Conservation (phyloP, 2,329 filamentous ascomycete genomes). For the Boeremia exigua region DNA sequence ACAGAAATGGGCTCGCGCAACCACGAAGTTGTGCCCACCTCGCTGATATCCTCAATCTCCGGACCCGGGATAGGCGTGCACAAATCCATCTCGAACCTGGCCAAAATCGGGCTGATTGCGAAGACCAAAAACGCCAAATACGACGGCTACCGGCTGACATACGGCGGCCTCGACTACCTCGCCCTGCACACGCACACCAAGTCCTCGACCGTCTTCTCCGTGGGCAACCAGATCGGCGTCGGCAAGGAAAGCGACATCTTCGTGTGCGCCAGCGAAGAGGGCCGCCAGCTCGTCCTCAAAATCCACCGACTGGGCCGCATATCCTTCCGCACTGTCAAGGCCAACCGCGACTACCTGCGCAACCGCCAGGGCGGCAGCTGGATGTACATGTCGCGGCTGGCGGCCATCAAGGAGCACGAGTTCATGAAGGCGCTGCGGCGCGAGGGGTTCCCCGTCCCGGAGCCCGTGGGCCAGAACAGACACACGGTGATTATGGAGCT, state of each 20-base stretch:
- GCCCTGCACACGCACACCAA: constrained; percentile 88
- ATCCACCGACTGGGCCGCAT: constrained; percentile 95
- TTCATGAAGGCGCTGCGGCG: constrained; percentile 88
- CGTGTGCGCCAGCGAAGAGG: constrained; percentile 82
- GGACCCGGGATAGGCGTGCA: constrained; percentile 77
- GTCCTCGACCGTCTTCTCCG: constrained; percentile 81
- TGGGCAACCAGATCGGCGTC: constrained; percentile 92
- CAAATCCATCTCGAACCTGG: constrained; percentile 85
- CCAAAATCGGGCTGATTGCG: constrained; percentile 89
- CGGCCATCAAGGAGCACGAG: constrained; percentile 90
- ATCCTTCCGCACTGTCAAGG: constrained; percentile 94
- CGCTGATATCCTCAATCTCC: constrained; percentile 83
- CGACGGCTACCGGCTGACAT: constrained; percentile 95
- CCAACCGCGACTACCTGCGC: constrained; percentile 92
- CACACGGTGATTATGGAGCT: constrained; percentile 97
- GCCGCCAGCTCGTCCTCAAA: constrained; percentile 83
- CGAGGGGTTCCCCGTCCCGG: constrained; percentile 87
- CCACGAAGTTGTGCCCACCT: constrained; percentile 93
- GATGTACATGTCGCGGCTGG: constrained; percentile 97
- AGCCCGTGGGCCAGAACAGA: constrained; percentile 85
- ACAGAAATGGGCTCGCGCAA: constrained; percentile 94
- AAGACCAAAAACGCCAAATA: constrained; percentile 96
- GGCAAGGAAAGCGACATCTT: constrained; percentile 98
- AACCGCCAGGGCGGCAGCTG: constrained; percentile 82
- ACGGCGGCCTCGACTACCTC: constrained; percentile 97